Base-by-base conservation (phyloP, 2,329 filamentous ascomycete genomes). In the Epichloe elymi region DNA sequence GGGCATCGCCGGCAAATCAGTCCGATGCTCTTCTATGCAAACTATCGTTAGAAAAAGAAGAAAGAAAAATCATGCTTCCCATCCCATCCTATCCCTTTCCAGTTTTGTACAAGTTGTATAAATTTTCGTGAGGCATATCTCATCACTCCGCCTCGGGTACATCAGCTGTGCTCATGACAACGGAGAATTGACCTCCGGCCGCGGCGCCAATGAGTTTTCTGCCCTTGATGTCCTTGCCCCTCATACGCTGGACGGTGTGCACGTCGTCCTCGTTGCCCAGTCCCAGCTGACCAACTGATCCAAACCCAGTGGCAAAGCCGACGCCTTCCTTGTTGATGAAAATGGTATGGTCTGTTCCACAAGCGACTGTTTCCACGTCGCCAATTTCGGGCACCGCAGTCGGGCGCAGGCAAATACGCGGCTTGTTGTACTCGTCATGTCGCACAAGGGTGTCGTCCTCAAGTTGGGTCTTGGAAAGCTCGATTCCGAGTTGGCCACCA, bases 131-230 rank as follows among this genome's bases (percentile, higher is more conserved):
- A 23, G n/a, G 6, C 11, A 37, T 4, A 37, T 30, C 10, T 8
- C 20, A 6, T 19, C 17, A 49, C 33, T 49, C 51, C 36, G 37
- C 23, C 47, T 47, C 19, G 20, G 51, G 43, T 3, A 40, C 47
- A 15, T 41, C 62, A 23, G 69, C 59, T 53, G 63, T 62, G 49
- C 75, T 75, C 10, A 75, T 73, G n/a, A 87, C 59, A 23, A 87
- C 68, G 1, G 82, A 85, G 65, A 81, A 96, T 63, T 96, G 90
- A 5, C 89, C 89, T 57, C 91, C 90, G n/a, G 85, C 85, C 42
- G 86, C 87, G n/a, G 86, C 86, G 68, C 77, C 88, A 36, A 82
- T 75, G 42, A 96, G 74, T 65, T 83, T 81, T 68, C 85, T 83
- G 41, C 80, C 86, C 33, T 82, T 77, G 30, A 93, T 79, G 41